Base-by-base conservation (phyloP, 129 eudicot species). In the Centrapalus pauciflorus region DNA sequence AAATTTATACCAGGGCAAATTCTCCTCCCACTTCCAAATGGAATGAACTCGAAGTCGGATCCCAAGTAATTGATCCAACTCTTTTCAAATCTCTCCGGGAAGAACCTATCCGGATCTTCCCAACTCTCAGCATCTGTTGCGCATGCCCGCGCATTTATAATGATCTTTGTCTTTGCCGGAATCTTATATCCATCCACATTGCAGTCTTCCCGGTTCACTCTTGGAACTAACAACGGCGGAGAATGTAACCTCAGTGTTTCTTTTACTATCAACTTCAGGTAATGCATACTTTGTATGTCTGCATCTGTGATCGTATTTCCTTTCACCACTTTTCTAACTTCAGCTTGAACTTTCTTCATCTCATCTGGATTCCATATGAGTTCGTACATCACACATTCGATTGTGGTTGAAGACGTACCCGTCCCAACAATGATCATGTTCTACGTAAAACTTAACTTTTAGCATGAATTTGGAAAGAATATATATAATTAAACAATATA, bases 301-400 rank as follows among this genome's bases (percentile, higher is more conserved):
- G 34, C n/a, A 7, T 56, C 63, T 2, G 32, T 30, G 8, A 56
- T 56, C 25, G 52, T 45, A 9, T 45, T 27, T 20, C 63, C 63
- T 8, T 56, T 56, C 34, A 19, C 35, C 34, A 13, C 30, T 3
- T n/a, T n/a, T n/a, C n/a, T n/a, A n/a, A n/a, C n/a, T n/a, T n/a
- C n/a, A n/a, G n/a, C n/a, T n/a, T n/a, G 34, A 56, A 34, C 63
- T 28, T 8, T 24, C 63, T 56, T 28, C 63, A 56, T 56, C 30
- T 23, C n/a, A 7, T 30, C 10, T 1, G 63, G 63, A 34, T 56
- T 56, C 19, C 63, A 23, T 11, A 56, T 13, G 35, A 56, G 32
- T 34, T 56, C 63, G 14, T 33, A 3, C 63, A 56, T 24, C 19
- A 34, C 63, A 33, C 63, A 56, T 28, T 56, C 63, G 3, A 56